Evolutionary conservation across 2,329 filamentous ascomycete species (phyloP), one percentile per base, ranked within the genome.

Genomic region (Aspergillus neotritici): DNA sequence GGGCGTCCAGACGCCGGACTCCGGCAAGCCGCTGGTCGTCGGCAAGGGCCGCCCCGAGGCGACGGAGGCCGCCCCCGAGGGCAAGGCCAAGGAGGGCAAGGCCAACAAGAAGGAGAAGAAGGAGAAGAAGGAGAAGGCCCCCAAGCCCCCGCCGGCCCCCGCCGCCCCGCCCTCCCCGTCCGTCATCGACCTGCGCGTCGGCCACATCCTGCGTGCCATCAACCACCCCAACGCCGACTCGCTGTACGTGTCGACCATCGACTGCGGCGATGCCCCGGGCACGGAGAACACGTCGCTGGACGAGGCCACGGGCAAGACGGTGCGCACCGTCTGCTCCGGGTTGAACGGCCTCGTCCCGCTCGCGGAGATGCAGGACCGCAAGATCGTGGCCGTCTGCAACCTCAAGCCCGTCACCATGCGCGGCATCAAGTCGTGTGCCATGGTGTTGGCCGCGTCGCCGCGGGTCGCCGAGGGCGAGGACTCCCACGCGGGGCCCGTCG

Each of bases 321-420:
- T 90, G 58, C 86, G 93, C 36, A 98, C 91, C 12, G 91, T 98
- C 37, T 98, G 93, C 79, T 97, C 93, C 2, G 93, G 93, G 21
- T 79, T 98, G 52, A 96, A 95, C 68, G 93, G 93, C 6, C 80
- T 96, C 25, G 73, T 98, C 1, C 93, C 93, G 1, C 77, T 98
- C 36, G 88, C 87, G 67, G 88, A 95, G 68, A 96, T 98, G 93
- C 93, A 98, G 69, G 83, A 83, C 62, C 87, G 93, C 66, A 94
- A 94, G 73, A 87, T 98, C 48, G 80, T 98, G 28, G 87, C 93
- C 1, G 91, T 98, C 15, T 94, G 88, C 77, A 98, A 98, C 71
- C 80, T 98, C 56, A 98, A 98, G 78, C 93, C 93, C 39, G 93
- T 97, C 67, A 98, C 94, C 68, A 98, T 98, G 93, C 87, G 93